Base-by-base conservation (phyloP, 2,329 filamentous ascomycete species). In the Biscogniauxia sp. region DNA sequence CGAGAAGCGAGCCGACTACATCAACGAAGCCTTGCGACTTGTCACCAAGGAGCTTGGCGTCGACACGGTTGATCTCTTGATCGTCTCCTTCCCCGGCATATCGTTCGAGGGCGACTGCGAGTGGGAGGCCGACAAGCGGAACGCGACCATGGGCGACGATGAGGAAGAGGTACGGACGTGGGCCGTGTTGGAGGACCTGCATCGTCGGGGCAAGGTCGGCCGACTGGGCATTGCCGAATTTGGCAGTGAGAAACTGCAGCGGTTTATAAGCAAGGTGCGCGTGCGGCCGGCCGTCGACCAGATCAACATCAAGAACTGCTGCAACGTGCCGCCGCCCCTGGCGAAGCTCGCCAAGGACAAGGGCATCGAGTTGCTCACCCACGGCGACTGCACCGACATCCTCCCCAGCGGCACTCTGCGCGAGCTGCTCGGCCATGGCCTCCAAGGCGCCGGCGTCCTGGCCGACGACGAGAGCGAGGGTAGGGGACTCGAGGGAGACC, bases 251-350 rank as follows among this genome's bases (percentile, higher is more conserved):
- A 89, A 95, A 70, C 80, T 99, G 45, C 78, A 84, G n/a, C 86
- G 85, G 15, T 93, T 99, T 70, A 79, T 98, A 25, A 81, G 86
- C 51, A 81, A 86, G 63, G 89, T 91, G 20, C 81, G 80, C 50
- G 81, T 96, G 62, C 85, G 85, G 67, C 95, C 95, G 0, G 84
- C 86, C 20, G 94, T 98, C 50, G 88, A 98, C 76, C 95, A 99
- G 82, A 96, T 99, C 81, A 98, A 98, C 74, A 86, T 97, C 55
- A 88, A 91, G 69, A 92, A 98, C 76, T 98, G 94, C 80, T 99
- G 95, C 77, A 94, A 93, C 53, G 95, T 98, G 51, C 95, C 95
- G 8, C 93, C 93, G 70, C 89, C 92, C 13, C 82, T 99, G 64
- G 88, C 93, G 61, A 78, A 90, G 69, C 88, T 96, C 69, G 94